Conservation (phyloP, 2,329 filamentous ascomycete species). For the Herpotrichia juniperi region DNA sequence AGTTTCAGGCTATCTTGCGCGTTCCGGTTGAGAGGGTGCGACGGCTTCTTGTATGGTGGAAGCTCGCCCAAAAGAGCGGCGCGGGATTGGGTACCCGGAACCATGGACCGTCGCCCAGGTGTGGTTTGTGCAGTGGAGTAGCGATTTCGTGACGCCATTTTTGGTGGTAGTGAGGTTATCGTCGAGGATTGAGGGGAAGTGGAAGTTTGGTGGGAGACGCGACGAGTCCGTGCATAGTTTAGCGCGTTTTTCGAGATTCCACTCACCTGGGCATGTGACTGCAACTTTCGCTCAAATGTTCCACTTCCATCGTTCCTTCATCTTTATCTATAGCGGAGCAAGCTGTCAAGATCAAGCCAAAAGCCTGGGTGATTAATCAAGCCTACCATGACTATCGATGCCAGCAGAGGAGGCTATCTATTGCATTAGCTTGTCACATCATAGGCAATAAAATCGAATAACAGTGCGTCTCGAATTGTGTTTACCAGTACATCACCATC, state of each 20-base stretch:
- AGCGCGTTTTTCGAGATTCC: constrained; percentile 1
- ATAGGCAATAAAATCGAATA: too few species aligned
- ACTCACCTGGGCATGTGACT: constrained; percentile 4
- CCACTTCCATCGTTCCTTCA: background rate
- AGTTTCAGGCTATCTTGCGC: constrained; percentile 54
- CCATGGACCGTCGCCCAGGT: constrained; percentile 18
- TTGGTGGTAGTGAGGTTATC: background rate
- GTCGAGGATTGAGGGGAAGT: background rate
- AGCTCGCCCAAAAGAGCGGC: constrained; percentile 20
- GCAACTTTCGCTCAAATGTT: background rate
- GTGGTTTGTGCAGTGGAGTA: constrained; percentile 23
- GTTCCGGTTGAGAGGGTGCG: constrained; percentile 56
- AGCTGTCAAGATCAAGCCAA: too few species aligned
- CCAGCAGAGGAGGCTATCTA: too few species aligned
- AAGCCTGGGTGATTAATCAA: too few species aligned
- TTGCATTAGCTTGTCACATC: too few species aligned
- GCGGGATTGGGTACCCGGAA: constrained; percentile 15
- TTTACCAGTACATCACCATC: too few species aligned
- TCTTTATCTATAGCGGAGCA: too few species aligned
- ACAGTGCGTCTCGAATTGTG: too few species aligned
- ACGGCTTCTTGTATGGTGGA: constrained; percentile 43
- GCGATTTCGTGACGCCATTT: constrained; percentile 32
- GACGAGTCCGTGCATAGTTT: background rate
- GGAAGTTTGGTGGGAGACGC: background rate
- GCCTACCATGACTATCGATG: too few species aligned